Percentiles rank a stretch among this genome's conserved stretches.
phyloP scores from a whole-genome alignment of 129 eudicot species.

The Arctium lappa region DNA sequence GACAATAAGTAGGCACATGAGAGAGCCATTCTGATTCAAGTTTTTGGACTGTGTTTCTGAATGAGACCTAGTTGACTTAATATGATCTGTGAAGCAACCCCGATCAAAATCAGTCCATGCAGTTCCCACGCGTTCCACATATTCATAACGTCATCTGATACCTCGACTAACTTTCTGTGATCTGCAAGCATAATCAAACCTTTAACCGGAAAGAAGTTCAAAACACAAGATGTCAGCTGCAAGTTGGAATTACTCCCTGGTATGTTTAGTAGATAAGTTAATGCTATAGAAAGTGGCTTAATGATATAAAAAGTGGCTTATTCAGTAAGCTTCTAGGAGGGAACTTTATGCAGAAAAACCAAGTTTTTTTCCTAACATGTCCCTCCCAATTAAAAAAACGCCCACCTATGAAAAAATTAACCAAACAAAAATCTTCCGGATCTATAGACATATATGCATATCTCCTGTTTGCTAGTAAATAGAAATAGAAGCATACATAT shows the following conservation, averaged over 20 bases:
- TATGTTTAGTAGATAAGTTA: neutral
- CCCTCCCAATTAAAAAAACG: no score
- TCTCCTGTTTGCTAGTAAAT: no score
- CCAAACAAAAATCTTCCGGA: neutral
- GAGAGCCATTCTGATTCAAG: conserved; percentile 20
- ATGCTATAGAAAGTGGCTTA: no score
- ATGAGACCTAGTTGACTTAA: conserved; percentile 24
- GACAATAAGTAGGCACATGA: conserved; percentile 40
- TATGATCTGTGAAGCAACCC: conserved; percentile 27
- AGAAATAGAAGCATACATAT: no score
- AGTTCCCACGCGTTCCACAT: conserved; percentile 35
- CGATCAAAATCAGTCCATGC: conserved; percentile 20
- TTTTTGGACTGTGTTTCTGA: conserved; percentile 20
- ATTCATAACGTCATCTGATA: neutral
- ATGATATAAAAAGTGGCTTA: no score
- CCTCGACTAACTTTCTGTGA: neutral
- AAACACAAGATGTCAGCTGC: neutral
- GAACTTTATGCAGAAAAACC: no score
- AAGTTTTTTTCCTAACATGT: no score
- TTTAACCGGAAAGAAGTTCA: neutral
- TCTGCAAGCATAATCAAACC: neutral
- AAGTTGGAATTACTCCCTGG: neutral
- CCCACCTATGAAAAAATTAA: neutral
- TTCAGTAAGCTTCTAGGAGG: neutral
- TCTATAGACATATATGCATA: neutral